Conservation (phyloP, 2,329 filamentous ascomycete genomes). For the Phaeosphaeria sp. region DNA sequence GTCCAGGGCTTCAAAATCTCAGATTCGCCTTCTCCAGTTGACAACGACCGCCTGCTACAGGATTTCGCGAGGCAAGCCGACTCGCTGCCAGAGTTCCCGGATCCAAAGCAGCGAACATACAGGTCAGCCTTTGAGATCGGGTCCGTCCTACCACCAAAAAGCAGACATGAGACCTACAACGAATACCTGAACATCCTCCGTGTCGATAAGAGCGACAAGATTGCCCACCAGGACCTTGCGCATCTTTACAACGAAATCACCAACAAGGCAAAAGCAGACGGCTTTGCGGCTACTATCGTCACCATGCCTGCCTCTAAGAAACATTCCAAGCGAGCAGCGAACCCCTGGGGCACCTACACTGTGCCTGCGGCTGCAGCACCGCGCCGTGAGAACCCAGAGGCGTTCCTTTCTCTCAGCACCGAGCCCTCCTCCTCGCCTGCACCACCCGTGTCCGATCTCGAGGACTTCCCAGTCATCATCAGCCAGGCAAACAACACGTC, state of each 20-base stretch:
- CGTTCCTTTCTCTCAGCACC: conserved; percentile 34
- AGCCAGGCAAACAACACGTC: conserved; percentile 30
- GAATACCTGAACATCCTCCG: conserved; percentile 38
- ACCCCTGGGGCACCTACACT: conserved; percentile 46
- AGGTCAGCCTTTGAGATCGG: conserved; percentile 31
- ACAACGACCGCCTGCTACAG: conserved; percentile 44
- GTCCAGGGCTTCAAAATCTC: conserved; percentile 40
- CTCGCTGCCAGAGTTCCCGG: conserved; percentile 33
- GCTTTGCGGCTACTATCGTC: conserved; percentile 45
- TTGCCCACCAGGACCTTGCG: conserved; percentile 20
- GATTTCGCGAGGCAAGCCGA: conserved; percentile 46
- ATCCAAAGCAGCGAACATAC: conserved; percentile 36
- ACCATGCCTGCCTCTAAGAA: conserved; percentile 42
- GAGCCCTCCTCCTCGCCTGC: conserved; percentile 33
- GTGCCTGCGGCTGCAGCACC: conserved; percentile 29
- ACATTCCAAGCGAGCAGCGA: conserved; percentile 39
- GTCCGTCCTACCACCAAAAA: conserved; percentile 22
- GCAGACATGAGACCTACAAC: conserved; percentile 30
- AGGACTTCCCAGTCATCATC: conserved; percentile 36
- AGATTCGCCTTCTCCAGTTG: conserved; percentile 37
- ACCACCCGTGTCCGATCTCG: conserved; percentile 28
- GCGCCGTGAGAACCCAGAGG: conserved; percentile 41
- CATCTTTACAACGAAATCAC: conserved; percentile 13
- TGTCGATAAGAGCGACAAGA: conserved; percentile 28
- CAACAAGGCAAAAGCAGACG: conserved; percentile 16